Conservation (phyloP, 2,329 filamentous ascomycete genomes). For the Pseudogymnoascus sp. region DNA sequence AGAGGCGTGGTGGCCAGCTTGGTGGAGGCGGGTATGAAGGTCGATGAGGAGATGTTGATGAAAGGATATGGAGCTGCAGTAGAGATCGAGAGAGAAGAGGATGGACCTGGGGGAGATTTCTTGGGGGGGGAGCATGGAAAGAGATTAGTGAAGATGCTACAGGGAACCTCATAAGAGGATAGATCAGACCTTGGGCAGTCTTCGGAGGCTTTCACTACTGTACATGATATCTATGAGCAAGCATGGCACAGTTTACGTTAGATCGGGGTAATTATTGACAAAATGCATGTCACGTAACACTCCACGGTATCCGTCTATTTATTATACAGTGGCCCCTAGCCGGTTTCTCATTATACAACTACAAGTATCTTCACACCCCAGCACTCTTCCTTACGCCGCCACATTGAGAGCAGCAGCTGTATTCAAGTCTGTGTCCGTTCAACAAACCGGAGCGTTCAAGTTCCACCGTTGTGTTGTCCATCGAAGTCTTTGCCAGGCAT, state of each 20-base stretch:
- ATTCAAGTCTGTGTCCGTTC: background rate
- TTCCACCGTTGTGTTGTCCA: background rate
- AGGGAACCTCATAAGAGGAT: conserved; percentile 14
- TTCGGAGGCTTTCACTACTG: too few relatives aligned
- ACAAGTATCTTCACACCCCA: background rate
- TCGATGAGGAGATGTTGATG: conserved; percentile 85
- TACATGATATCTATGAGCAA: background rate
- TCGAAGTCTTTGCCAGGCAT: background rate
- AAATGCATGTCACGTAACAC: background rate
- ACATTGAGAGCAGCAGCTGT: background rate
- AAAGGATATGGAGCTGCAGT: conserved; percentile 76
- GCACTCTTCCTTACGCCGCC: background rate
- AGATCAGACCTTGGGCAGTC: background rate
- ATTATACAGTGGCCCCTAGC: background rate
- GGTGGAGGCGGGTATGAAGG: conserved; percentile 71
- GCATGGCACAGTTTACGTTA: background rate
- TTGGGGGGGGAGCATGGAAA: conserved; percentile 51
- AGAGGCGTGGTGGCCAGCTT: conserved; percentile 75
- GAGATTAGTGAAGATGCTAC: conserved; percentile 27
- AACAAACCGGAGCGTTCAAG: background rate
- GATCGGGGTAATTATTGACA: background rate
- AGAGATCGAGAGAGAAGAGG: conserved; percentile 58
- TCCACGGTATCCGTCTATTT: background rate
- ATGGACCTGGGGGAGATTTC: conserved; percentile 51
- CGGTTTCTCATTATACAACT: background rate